Conservation (phyloP, 2,329 filamentous ascomycete genomes). For the Sporothrix variecibatus region DNA sequence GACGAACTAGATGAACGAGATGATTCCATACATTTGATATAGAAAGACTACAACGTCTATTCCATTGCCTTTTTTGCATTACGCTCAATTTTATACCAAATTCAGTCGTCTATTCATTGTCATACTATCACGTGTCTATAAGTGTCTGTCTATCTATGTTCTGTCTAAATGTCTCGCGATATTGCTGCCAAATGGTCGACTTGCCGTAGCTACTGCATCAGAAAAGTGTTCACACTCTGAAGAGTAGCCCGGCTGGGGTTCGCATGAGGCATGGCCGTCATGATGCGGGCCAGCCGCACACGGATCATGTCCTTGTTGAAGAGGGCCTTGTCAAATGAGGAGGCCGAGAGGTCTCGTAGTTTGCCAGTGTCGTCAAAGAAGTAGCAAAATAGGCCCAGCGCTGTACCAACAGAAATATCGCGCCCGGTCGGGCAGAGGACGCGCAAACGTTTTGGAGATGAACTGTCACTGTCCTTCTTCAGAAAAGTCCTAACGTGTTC, state of each 20-base stretch:
- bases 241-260: slow-evolving; percentile 84
- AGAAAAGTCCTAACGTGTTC: slow-evolving; percentile 54
- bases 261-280: slow-evolving; percentile 73
- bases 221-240: slow-evolving; percentile 86
- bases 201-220: slow-evolving; percentile 78
- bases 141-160: background rate
- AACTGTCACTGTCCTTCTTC: slow-evolving; percentile 3
- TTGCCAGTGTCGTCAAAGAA: slow-evolving; percentile 60
- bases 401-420: slow-evolving; percentile 77
- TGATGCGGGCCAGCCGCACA: slow-evolving; percentile 77
- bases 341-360: slow-evolving; percentile 30
- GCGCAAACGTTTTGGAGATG: slow-evolving; percentile 43
- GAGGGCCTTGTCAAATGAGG: slow-evolving; percentile 23
- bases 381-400: slow-evolving; percentile 74
- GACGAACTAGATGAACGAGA: background rate
- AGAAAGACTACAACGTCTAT: background rate
- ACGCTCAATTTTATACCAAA: background rate
- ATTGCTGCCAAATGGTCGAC: too few species aligned
- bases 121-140: slow-evolving; percentile 10
- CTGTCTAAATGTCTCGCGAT: background rate
- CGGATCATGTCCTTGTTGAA: slow-evolving; percentile 78
- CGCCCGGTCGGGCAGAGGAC: slow-evolving; percentile 75
- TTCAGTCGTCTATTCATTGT: background rate
- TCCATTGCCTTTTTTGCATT: background rate
- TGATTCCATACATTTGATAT: background rate